Conservation (phyloP, 2,329 filamentous ascomycete genomes). For the Alternaria angustiovoidea region DNA sequence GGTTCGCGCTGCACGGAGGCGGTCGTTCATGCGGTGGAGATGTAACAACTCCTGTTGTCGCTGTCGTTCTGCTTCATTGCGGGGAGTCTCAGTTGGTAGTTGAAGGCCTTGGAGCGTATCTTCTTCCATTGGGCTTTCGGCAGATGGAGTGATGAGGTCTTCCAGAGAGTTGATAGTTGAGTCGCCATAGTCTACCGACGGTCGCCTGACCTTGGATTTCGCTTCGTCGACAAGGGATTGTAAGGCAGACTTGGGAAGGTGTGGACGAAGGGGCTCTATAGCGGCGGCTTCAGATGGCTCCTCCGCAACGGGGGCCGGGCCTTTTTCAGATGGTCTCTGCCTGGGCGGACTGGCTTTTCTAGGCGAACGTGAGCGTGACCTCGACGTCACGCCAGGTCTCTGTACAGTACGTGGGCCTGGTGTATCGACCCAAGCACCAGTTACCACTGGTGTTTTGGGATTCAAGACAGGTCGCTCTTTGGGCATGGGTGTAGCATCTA, state of each 20-base stretch:
- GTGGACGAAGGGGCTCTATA: conserved; percentile 25
- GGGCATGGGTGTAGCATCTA: conserved; percentile 43
- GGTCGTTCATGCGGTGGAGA: conserved; percentile 54
- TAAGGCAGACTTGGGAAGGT: conserved; percentile 47
- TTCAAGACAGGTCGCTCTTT: conserved; percentile 29
- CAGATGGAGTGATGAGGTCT: conserved; percentile 50
- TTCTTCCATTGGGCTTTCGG: conserved; percentile 39
- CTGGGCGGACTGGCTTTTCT: conserved; percentile 26
- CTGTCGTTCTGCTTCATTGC: conserved; percentile 53
- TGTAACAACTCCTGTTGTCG: conserved; percentile 53
- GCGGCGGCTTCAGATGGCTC: conserved; percentile 1
- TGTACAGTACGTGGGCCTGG: conserved; percentile 44
- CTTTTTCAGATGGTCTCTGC: conserved; percentile 21
- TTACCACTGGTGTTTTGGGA: conserved; percentile 56
- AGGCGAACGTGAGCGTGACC: conserved; percentile 27
- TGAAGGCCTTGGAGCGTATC: conserved; percentile 45
- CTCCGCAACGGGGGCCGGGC: conserved; percentile 2
- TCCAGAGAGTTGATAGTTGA: conserved; percentile 59
- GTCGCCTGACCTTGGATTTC: conserved; percentile 29
- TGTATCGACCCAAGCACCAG: conserved; percentile 60
- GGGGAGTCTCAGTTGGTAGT: conserved; percentile 37
- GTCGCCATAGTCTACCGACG: conserved; percentile 51
- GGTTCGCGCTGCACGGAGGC: conserved; percentile 50
- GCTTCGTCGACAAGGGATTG: conserved; percentile 53
- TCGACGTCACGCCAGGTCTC: conserved; percentile 18